Evolutionary conservation across 148 eudicot genomes (phyloP).

Genomic region (Nepenthes gracilis): DNA sequence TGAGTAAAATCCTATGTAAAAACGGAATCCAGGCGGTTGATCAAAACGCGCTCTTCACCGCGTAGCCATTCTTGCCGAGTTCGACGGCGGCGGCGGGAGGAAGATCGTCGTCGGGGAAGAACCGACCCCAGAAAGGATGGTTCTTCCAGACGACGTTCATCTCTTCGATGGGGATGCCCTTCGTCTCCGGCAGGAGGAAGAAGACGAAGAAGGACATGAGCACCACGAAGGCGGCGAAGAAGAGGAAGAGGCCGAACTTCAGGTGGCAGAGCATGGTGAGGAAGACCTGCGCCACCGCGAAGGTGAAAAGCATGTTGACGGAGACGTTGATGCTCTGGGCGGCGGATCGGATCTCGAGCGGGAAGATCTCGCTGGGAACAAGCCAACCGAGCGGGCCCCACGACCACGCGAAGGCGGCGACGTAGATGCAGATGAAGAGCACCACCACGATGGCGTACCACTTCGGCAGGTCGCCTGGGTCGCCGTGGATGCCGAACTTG

Average conservation of each 20-base stretch:
- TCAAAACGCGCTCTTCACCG: no score
- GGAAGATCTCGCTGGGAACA: background rate
- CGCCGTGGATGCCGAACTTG: conserved; percentile 9
- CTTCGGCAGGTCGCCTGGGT: conserved; percentile 2
- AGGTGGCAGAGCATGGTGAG: conserved; percentile 8
- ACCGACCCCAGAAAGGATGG: conserved; percentile 9
- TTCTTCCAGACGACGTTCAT: conserved; percentile 11
- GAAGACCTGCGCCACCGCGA: conserved; percentile 9
- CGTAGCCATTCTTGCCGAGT: no score
- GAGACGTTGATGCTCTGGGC: conserved; percentile 14
- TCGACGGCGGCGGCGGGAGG: no score
- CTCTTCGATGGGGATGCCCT: conserved; percentile 10
- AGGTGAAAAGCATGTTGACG: conserved; percentile 14
- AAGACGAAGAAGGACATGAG: conserved; percentile 7
- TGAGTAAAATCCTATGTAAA: no score
- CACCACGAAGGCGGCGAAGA: conserved; percentile 9
- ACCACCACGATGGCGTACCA: conserved; percentile 13
- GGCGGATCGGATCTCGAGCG: conserved; percentile 10
- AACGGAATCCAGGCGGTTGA: no score
- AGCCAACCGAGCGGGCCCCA: conserved; percentile 12
- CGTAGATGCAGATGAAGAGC: conserved; percentile 10
- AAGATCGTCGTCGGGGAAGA: conserved; percentile 1
- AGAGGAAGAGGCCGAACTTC: conserved; percentile 10
- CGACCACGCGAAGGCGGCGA: conserved; percentile 10
- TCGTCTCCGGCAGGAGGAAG: conserved; percentile 11